These are phyloP conservation scores for Isabelozyma gotoi DNA, from an alignment of 805 yeast species.

Conservation along the genomic window DNA sequence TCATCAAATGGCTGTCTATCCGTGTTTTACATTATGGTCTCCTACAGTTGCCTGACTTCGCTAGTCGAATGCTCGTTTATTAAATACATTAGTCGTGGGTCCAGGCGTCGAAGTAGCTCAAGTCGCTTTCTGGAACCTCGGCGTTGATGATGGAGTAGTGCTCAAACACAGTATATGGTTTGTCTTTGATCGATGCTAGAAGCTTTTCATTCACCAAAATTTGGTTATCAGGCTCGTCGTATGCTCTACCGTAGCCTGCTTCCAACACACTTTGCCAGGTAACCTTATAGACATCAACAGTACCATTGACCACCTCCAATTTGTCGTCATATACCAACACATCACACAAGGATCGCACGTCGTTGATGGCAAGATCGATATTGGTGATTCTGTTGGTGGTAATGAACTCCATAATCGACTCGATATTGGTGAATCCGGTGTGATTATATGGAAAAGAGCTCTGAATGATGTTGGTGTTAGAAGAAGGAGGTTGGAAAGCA, in stretches of 20 bases:
- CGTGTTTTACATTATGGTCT: too few species aligned
- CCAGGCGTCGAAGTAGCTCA: conserved; percentile 36
- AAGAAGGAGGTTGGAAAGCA: conserved; percentile 50
- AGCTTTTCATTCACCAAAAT: neutral
- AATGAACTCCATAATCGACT: conserved; percentile 75
- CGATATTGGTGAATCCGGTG: conserved; percentile 66
- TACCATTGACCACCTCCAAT: conserved; percentile 57
- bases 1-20: too few species aligned
- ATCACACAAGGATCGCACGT: conserved; percentile 81
- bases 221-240: conserved; percentile 16
- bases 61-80: neutral
- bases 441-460: conserved; percentile 57
- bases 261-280: conserved; percentile 81
- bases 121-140: conserved; percentile 24
- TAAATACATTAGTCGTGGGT: conserved; percentile 6
- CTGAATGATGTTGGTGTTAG: conserved; percentile 40
- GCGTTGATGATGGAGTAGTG: conserved; percentile 28
- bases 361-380: conserved; percentile 71
- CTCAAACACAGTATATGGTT: conserved; percentile 29
- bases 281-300: conserved; percentile 68
- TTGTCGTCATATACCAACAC: conserved; percentile 86
- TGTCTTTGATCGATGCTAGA: conserved; percentile 8
- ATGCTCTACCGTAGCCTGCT: conserved; percentile 53
- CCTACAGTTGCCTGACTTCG: too few species aligned
- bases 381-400: conserved; percentile 70